Evolutionary conservation across 768 basidiomycete species (phyloP), one percentile per base, ranked within the genome.

Genomic region (Tephrocybe rancida): DNA sequence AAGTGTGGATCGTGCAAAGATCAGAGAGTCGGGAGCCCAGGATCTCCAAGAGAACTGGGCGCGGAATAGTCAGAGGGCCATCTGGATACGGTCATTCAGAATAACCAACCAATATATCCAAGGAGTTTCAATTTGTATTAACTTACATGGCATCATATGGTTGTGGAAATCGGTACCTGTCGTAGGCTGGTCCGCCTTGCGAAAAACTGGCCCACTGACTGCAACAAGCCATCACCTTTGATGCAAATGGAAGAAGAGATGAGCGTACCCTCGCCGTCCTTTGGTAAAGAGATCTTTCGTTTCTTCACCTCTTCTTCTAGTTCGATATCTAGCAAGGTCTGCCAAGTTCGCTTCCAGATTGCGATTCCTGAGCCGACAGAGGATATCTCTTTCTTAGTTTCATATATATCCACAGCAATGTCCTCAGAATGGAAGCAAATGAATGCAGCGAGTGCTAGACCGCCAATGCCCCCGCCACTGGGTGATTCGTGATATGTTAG

Each of bases 351-450:
- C 26, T 65, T 67, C 78, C 74, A 76, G 13, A 78, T 58, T 2
- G 67, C 61, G n/a, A 80, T 69, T 6, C 74, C 76, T 5, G 72
- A 73, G 5, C 78, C 78, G 11, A 69, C 58, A 8, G 70, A 69
- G 8, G 70, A 69, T 24, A 79, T 68, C 24, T 71, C 69, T 1
- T 71, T 58, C 18, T 70, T 74, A 3, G 75, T 66, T 61, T 79
- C 78, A 45, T 80, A 79, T 18, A 79, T 50, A 57, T 77, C 70
- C 18, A 73, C 57, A 14, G 61, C 55, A 32, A 73, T 56, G 49
- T 64, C 52, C 4, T 50, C 52, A 9, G 67, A 56, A 48, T 67
- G 68, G 47, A 64, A 62, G 32, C 66, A 69, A n/a, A 77, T 66
- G 1, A 68, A 67, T 5, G 69, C 68, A 0, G 73, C 76, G 18